Conservation (phyloP, 495 filamentous ascomycete species). For the Collariella sp. region DNA sequence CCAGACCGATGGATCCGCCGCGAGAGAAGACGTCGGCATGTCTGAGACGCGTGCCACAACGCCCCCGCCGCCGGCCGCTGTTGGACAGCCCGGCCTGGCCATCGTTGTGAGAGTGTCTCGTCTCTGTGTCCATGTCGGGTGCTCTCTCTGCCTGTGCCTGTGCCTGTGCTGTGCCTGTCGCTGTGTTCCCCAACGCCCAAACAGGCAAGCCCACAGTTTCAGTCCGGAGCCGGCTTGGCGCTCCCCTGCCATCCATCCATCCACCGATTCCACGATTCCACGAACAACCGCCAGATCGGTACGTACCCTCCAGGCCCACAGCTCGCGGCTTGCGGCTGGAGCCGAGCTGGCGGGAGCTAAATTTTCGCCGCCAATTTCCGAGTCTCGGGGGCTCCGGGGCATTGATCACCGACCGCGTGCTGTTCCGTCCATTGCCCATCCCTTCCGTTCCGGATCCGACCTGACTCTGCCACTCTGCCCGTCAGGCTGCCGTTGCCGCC, state of each 20-base stretch:
- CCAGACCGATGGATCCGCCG: too few species aligned
- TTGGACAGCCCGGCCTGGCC: too few species aligned
- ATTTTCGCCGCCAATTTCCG: slow-evolving; percentile 12
- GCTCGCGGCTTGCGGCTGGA: slow-evolving; percentile 14
- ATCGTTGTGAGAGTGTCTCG: too few species aligned
- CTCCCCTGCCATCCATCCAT: too few species aligned
- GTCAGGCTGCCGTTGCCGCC: background rate
- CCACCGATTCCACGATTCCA: background rate
- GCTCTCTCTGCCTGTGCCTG: background rate
- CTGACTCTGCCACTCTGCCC: background rate
- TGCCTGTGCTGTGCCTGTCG: background rate
- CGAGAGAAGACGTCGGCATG: background rate
- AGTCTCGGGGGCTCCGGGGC: slow-evolving; percentile 1
- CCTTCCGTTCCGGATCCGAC: background rate
- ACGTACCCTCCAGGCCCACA: background rate
- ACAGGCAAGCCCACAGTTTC: background rate
- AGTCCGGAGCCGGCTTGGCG: slow-evolving; percentile 15
- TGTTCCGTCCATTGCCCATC: background rate
- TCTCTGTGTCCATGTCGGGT: too few species aligned
- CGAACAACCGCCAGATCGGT: background rate
- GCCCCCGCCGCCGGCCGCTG: background rate
- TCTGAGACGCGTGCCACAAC: background rate
- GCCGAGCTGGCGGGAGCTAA: slow-evolving; percentile 1
- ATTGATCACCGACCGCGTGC: too few species aligned
- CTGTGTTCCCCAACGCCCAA: background rate